A percentile compares a stretch with the other conserved stretches of the same genome.
These are phyloP conservation scores for Aphanomyces cochlioides DNA, from an alignment of 352 stramenopile species.

Conservation along the genomic window DNA sequence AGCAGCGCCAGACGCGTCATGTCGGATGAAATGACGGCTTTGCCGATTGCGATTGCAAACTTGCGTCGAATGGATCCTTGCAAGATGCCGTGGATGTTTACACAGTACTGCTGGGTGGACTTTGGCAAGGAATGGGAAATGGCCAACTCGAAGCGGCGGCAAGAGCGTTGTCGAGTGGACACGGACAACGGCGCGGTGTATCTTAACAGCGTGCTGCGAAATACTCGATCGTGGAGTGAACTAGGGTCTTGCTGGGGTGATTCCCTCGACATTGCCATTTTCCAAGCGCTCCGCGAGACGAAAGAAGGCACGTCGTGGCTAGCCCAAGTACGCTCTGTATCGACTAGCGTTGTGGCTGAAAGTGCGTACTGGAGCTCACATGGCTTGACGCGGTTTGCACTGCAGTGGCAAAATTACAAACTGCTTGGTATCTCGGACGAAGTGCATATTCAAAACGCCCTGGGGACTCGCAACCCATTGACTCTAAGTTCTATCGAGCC, in stretches of 20 bases:
- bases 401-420: slow-evolving; percentile 31
- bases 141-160: background rate
- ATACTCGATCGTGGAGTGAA: background rate
- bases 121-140: slow-evolving; percentile 9
- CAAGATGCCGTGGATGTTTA: slow-evolving; percentile 22
- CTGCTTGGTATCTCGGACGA: slow-evolving; percentile 1
- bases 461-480: background rate
- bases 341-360: background rate
- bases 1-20: background rate
- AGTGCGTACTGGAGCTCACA: background rate
- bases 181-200: slow-evolving; percentile 21
- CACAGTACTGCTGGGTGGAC: slow-evolving; percentile 28
- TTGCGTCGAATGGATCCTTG: slow-evolving; percentile 21
- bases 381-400: slow-evolving; percentile 4
- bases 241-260: slow-evolving; percentile 3
- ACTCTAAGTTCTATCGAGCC: background rate
- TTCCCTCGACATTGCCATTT: slow-evolving; percentile 2
- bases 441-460: slow-evolving; percentile 2
- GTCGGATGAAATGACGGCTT: background rate
- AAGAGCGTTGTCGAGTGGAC: slow-evolving; percentile 6
- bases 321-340: background rate
- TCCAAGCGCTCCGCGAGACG: background rate
- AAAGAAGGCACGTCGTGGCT: slow-evolving; percentile 2
- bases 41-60: background rate
- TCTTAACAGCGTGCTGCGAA: slow-evolving; percentile 14